phyloP scores from a whole-genome alignment of 2,329 filamentous ascomycete species.

The Epichloe hybrida region DNA sequence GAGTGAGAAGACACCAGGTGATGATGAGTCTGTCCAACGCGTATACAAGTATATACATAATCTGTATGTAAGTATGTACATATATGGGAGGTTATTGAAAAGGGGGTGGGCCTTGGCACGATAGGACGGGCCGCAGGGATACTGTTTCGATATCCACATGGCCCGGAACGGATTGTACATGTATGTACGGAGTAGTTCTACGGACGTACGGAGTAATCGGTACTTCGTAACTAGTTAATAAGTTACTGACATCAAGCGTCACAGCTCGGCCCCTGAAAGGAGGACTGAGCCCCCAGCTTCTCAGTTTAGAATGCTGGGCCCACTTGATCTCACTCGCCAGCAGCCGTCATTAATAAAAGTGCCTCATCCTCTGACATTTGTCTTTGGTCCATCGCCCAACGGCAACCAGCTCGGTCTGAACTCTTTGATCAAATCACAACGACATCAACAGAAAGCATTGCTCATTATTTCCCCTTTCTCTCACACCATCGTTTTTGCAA shows the following conservation, averaged over 20 bases:
- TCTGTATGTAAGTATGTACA: no score
- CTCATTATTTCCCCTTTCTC: neutral
- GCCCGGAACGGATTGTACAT: no score
- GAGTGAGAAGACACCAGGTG: neutral
- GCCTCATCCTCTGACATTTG: neutral
- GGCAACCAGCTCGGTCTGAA: neutral
- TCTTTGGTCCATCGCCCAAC: neutral
- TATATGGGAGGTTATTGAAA: neutral
- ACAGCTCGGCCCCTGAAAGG: no score
- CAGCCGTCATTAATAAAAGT: neutral
- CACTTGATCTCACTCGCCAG: neutral
- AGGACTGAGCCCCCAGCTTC: no score
- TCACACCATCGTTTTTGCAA: neutral
- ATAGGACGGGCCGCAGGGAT: neutral
- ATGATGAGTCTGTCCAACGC: neutral
- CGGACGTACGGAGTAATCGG: no score
- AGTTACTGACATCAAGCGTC: no score
- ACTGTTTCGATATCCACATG: conserved; percentile 3
- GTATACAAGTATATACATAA: no score
- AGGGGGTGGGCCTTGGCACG: neutral
- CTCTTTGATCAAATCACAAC: neutral
- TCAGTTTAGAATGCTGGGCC: no score
- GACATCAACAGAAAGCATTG: neutral
- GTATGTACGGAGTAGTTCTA: no score
- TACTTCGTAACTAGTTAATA: no score